Evolutionary conservation across 345 rosid species (phyloP), one percentile per base, ranked within the genome.

Genomic region (Syzygium aromaticum): DNA sequence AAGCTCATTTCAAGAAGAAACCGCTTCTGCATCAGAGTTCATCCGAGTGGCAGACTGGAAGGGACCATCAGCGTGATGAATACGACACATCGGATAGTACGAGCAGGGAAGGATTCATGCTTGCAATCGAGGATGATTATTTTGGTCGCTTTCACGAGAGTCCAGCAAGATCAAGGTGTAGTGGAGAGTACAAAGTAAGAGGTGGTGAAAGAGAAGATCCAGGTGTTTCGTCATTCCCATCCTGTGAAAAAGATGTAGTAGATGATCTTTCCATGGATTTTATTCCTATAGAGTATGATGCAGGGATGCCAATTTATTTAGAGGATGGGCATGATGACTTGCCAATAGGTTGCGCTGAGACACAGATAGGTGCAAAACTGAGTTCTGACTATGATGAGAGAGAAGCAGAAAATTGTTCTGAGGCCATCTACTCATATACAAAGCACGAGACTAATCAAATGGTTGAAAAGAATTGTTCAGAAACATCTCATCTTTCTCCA

Each of bases 1-100:
- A 97, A 73, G 98, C 97, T 90, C 98, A 95, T 89, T 96, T 97
- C 92, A 96, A 92, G 95, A 95, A 93, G 91, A 94, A 91, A 92
- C 95, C 93, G 27, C 92, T 93, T 89, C 88, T 84, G 59, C 87
- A 89, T 63, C 98, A 94, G 52, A 87, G 84, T 89, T 91, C 91
- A 80, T 85, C 93, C 54, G 95, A 92, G 77, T 90, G 89, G 86
- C 91, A 89, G 53, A 91, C 77, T 85, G 91, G 88, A 77, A 87
- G 89, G 30, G 94, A 87, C 56, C 84, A 56, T 82, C 92, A 89
- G 82, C 86, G 86, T 23, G 27, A 88, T 86, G 92, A 88, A 84
- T 90, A 88, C 87, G 92, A 80, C 51, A 86, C 87, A 52, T 87
- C 88, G 1, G 93, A 92, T 63, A 83, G 86, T 43, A 59, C 11